A percentile compares a stretch with the other conserved stretches of the same genome.
phyloP scores from a whole-genome alignment of 208 protist genomes.

The Leishmania gerbilli region DNA sequence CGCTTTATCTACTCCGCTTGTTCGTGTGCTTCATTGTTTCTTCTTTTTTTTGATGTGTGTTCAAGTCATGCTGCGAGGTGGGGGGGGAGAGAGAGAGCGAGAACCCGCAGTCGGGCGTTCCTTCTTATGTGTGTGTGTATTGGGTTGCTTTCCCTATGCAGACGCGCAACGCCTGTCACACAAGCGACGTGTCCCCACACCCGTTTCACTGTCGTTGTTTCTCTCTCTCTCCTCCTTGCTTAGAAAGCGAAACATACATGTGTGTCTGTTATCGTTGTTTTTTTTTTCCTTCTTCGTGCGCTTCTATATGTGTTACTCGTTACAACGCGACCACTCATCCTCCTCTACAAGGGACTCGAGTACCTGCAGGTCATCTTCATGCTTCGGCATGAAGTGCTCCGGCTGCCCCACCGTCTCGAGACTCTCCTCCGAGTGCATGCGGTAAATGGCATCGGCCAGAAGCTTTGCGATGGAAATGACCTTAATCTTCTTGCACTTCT shows the following conservation, averaged over 20 bases:
- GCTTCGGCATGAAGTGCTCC: conserved; percentile 37
- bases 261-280: too few relatives aligned
- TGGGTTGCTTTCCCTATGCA: background rate
- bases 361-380: conserved; percentile 72
- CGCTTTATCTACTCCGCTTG: background rate
- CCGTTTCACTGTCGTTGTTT: background rate
- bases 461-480: conserved; percentile 89
- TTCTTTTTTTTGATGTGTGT: background rate
- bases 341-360: conserved; percentile 87
- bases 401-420: conserved; percentile 59
- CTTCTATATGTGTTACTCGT: conserved; percentile 9
- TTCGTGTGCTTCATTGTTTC: background rate
- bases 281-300: background rate
- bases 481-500: conserved; percentile 82
- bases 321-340: conserved; percentile 56
- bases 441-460: conserved; percentile 86
- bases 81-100: background rate
- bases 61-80: background rate
- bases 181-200: background rate
- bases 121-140: background rate
- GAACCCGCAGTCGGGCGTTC: background rate
- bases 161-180: background rate
- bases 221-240: background rate
- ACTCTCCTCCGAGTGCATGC: conserved; percentile 87
- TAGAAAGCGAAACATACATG: background rate